Conservation (phyloP, 129 eudicot genomes). For the Pulicaria dysenterica region DNA sequence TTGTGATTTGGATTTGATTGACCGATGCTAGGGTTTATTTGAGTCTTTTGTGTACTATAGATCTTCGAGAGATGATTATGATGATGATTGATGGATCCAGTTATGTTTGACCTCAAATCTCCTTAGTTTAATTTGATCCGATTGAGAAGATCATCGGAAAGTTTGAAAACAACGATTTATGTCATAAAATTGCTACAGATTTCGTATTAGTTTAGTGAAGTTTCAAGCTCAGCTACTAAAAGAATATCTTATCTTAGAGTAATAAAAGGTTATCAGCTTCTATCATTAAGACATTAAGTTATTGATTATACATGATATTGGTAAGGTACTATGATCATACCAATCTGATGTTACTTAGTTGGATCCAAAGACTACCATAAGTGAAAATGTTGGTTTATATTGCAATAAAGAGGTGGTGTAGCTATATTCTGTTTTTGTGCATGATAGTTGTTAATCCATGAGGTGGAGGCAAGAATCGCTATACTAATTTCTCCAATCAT, state of each 20-base stretch:
- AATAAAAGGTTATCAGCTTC: no score
- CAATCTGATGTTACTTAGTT: background rate
- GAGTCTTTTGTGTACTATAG: slow-evolving; percentile 5
- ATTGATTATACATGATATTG: background rate
- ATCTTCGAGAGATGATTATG: slow-evolving; percentile 5
- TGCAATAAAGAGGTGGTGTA: background rate
- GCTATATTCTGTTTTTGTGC: background rate
- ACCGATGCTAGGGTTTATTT: slow-evolving; percentile 5
- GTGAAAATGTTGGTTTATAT: slow-evolving; percentile 19
- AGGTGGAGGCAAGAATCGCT: background rate
- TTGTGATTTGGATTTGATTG: background rate
- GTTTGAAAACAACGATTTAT: background rate
- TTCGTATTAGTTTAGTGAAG: no score
- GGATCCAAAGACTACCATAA: background rate
- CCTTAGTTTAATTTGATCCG: slow-evolving; percentile 13
- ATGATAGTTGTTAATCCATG: background rate
- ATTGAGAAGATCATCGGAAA: background rate
- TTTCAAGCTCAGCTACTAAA: no score
- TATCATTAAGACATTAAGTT: no score
- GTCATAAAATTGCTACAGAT: background rate
- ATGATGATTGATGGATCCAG: slow-evolving; percentile 22
- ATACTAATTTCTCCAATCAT: background rate
- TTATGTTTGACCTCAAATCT: slow-evolving; percentile 17
- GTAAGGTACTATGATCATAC: background rate
- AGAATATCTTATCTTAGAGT: no score